Percentiles rank a stretch among this genome's conserved stretches.
These are phyloP conservation scores for Fusarium protoensiforme DNA, from an alignment of 2,329 filamentous ascomycete genomes.

Conservation along the genomic window DNA sequence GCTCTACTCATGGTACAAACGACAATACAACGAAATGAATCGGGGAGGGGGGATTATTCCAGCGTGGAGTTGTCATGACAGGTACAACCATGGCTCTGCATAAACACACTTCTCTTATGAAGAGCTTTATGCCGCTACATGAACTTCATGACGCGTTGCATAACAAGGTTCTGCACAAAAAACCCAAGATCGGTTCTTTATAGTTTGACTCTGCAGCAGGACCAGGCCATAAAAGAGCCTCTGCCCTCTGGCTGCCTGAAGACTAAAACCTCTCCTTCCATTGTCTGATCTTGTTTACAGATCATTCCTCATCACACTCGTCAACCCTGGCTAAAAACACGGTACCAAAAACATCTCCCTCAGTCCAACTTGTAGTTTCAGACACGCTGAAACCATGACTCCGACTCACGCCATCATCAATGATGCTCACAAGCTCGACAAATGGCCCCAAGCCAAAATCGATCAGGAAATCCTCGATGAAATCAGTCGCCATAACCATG, in stretches of 20 bases:
- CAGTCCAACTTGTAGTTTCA: not conserved
- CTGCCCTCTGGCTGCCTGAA: not conserved
- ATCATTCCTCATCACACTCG: not conserved
- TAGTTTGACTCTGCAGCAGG: too few relatives aligned
- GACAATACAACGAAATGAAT: too few relatives aligned
- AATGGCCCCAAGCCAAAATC: not conserved
- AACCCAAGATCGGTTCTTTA: too few relatives aligned
- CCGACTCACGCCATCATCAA: not conserved
- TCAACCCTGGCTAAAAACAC: not conserved
- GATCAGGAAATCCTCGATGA: not conserved
- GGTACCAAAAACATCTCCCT: not conserved
- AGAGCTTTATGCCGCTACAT: too few relatives aligned
- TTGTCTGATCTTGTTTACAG: not conserved
- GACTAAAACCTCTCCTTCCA: not conserved
- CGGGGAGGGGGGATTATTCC: too few relatives aligned
- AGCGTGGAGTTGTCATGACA: too few relatives aligned
- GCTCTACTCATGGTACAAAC: too few relatives aligned
- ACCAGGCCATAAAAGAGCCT: not conserved
- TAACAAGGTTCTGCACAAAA: not conserved
- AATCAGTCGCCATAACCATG: not conserved
- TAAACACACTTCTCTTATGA: too few relatives aligned
- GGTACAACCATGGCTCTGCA: too few relatives aligned
- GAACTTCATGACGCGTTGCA: too few relatives aligned
- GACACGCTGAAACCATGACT: not conserved
- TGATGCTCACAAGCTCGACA: not conserved